Base-by-base conservation (phyloP, 208 protist species). In the Leishmania mexicana region DNA sequence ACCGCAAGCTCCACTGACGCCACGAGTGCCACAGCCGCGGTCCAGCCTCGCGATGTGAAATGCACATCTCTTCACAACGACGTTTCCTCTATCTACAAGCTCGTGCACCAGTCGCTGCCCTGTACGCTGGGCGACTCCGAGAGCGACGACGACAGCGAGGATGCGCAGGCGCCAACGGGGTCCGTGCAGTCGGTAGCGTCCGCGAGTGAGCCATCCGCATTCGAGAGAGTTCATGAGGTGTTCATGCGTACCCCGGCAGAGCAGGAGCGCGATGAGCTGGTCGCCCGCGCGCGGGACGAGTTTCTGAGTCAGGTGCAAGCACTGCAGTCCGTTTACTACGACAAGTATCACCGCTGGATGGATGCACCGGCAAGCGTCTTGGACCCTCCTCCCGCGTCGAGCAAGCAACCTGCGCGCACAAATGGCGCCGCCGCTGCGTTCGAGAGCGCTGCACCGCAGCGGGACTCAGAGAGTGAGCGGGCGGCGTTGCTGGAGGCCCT, bases 311-410 rank as follows among this genome's bases (percentile, higher is more conserved):
- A 90, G 64, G 83, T 98, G 64, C 95, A 98, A 78, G 78, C 65
- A 51, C 83, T 98, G 80, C 95, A 98, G 80, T 81, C 85, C 21
- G 89, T 89, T 45, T 96, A 96, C 84, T 98, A 89, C 82, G 85
- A 83, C 8, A 73, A 92, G 81, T 90, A 98, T 81, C 85, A 77
- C 40, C 91, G 93, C 28, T 98, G 95, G 94, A 89, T 97, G 24
- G 95, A 98, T 13, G 93, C 95, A 67, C 93, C 95, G 19, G 84
- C 76, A 15, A 87, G 90, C 49, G 47, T 90, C 24, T 83, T 96
- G 19, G 89, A 94, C 31, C 74, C 57, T 21, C 80, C 85, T 1
- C 47, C 70, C 2, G 62, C 64, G 54, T 28, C 38, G 57, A 78
- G 15, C 3, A 49, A 60, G 57, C 15, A 24, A 35, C 40, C 40